Evolutionary conservation across 371 early-diverging fungal species (phyloP).

Genomic region (Mucor ambiguus): DNA sequence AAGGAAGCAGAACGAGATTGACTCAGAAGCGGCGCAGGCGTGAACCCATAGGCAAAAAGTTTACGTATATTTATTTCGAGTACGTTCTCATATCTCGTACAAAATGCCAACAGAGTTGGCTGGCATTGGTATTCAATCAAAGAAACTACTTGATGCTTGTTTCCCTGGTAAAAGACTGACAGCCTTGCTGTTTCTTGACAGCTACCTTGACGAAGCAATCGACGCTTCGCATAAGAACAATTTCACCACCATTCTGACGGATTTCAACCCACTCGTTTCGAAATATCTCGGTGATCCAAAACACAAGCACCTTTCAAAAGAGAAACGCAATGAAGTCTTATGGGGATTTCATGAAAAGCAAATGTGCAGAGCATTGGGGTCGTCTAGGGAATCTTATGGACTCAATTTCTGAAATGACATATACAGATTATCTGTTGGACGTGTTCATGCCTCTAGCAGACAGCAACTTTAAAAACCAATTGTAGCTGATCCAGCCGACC

Average conservation of each 20-base stretch:
- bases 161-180: background rate
- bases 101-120: background rate
- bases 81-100: background rate
- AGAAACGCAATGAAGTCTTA: background rate
- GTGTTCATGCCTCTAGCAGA: background rate
- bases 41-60: background rate
- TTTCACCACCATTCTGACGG: background rate
- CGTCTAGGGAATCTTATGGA: no score
- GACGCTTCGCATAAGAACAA: background rate
- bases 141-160: background rate
- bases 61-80: background rate
- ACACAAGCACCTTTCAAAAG: background rate
- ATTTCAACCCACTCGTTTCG: background rate
- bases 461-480: no score
- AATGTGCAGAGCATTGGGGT: background rate
- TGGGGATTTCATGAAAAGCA: background rate
- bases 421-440: background rate
- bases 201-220: background rate
- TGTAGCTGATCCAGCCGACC: background rate
- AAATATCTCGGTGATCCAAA: background rate
- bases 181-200: background rate
- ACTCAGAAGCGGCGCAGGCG: background rate
- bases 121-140: background rate
- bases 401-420: background rate
- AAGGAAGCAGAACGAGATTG: background rate